Percentiles rank a stretch among this genome's conserved stretches.
These are phyloP conservation scores for Leishmania mexicana DNA, from an alignment of 208 protist species.

Conservation along the genomic window DNA sequence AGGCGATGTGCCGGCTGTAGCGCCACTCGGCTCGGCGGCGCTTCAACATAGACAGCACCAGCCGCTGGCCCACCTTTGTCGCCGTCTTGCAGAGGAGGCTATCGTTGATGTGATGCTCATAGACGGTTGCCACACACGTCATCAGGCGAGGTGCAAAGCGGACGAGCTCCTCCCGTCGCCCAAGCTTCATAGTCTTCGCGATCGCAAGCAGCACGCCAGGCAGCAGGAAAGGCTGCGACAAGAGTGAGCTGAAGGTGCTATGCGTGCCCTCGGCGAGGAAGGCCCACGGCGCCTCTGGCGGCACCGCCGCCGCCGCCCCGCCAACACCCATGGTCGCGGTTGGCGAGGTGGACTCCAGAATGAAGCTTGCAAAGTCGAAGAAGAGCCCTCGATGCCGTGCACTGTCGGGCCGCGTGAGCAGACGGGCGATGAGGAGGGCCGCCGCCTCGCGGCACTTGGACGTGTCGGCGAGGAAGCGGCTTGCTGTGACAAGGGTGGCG, in stretches of 20 bases:
- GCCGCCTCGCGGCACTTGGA: slow-evolving; percentile 93
- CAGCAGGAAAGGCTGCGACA: slow-evolving; percentile 38
- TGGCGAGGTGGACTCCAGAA: slow-evolving; percentile 27
- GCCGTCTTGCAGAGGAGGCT: slow-evolving; percentile 82
- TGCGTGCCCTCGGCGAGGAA: slow-evolving; percentile 30
- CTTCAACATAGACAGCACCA: slow-evolving; percentile 88
- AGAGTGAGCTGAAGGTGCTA: slow-evolving; percentile 21
- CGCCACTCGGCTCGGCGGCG: slow-evolving; percentile 90
- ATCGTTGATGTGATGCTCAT: slow-evolving; percentile 41
- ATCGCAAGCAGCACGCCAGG: slow-evolving; percentile 89
- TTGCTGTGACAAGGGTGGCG: slow-evolving; percentile 69
- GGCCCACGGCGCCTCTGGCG: slow-evolving; percentile 13
- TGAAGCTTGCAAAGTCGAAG: slow-evolving; percentile 53
- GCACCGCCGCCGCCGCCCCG: slow-evolving; percentile 2
- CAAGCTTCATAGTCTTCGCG: slow-evolving; percentile 93
- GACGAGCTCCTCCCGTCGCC: slow-evolving; percentile 84
- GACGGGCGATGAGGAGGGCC: slow-evolving; percentile 84
- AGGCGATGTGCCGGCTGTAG: slow-evolving; percentile 80
- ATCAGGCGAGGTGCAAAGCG: slow-evolving; percentile 61
- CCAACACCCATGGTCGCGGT: neutral
- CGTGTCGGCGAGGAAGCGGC: slow-evolving; percentile 78
- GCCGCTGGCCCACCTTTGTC: slow-evolving; percentile 92
- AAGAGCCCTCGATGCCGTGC: slow-evolving; percentile 59
- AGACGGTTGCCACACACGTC: slow-evolving; percentile 35
- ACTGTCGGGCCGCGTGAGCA: slow-evolving; percentile 93